Evolutionary conservation across 2,329 filamentous ascomycete genomes (phyloP).

Genomic region (Dothistroma pini): DNA sequence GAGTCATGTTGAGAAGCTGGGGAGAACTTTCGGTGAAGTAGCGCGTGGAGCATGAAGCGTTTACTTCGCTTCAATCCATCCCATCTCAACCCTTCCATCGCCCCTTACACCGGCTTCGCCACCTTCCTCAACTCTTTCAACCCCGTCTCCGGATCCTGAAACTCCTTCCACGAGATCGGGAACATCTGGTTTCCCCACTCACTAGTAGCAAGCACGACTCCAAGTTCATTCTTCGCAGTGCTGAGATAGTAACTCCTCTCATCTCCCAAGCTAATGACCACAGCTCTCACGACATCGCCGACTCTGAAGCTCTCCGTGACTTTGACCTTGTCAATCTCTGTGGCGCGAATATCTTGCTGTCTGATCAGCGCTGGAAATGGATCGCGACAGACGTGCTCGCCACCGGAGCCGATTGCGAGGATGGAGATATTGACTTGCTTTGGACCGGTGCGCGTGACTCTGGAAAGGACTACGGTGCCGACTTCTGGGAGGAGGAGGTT

Average conservation of each 20-base stretch:
- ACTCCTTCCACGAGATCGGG: slow-evolving; percentile 93
- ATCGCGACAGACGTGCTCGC: slow-evolving; percentile 28
- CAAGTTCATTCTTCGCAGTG: slow-evolving; percentile 85
- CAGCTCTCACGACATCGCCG: slow-evolving; percentile 83
- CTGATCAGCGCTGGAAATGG: slow-evolving; percentile 35
- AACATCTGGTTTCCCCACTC: slow-evolving; percentile 87
- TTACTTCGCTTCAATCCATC: neutral
- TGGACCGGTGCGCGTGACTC: slow-evolving; percentile 79
- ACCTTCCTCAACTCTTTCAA: slow-evolving; percentile 80
- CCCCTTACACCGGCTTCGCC: slow-evolving; percentile 75
- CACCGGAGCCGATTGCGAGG: slow-evolving; percentile 66
- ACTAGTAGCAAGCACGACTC: slow-evolving; percentile 88
- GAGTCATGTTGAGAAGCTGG: too few species aligned
- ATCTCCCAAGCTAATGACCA: slow-evolving; percentile 81
- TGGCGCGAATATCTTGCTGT: slow-evolving; percentile 82
- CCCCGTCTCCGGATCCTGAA: slow-evolving; percentile 77
- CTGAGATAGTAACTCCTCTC: slow-evolving; percentile 94
- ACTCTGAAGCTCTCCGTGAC: slow-evolving; percentile 89
- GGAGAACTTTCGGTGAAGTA: neutral
- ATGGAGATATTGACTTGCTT: slow-evolving; percentile 84
- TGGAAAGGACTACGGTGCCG: slow-evolving; percentile 73
- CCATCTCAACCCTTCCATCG: neutral
- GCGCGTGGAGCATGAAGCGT: neutral
- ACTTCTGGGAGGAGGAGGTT: slow-evolving; percentile 88
- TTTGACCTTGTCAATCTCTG: slow-evolving; percentile 92